These are phyloP conservation scores for Lathyrus aphaca DNA, from an alignment of 306 rosid species.

Conservation along the genomic window DNA sequence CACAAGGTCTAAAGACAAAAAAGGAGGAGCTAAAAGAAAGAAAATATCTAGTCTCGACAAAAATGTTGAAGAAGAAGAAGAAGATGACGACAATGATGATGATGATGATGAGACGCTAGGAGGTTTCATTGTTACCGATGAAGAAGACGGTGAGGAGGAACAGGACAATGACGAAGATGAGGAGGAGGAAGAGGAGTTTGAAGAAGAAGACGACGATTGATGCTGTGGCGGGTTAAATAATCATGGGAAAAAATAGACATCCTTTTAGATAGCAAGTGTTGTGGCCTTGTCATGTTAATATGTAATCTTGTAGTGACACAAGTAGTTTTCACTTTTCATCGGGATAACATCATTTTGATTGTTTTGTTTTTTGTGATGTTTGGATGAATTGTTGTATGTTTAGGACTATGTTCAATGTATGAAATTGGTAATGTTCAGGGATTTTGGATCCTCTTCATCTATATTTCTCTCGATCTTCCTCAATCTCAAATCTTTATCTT, in stretches of 20 bases:
- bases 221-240: constrained; percentile 34
- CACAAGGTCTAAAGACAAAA: constrained; percentile 59
- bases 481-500: too few species aligned
- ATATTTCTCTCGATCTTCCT: too few species aligned
- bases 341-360: background rate
- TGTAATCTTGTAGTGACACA: background rate
- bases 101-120: constrained; percentile 55
- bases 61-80: constrained; percentile 43
- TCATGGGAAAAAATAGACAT: background rate
- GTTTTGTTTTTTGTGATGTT: background rate
- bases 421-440: background rate
- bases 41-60: constrained; percentile 38
- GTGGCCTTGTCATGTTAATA: constrained; percentile 10
- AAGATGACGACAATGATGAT: constrained; percentile 36
- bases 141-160: constrained; percentile 49
- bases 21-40: constrained; percentile 38
- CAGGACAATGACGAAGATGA: constrained; percentile 46
- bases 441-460: too few species aligned
- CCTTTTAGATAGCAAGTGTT: background rate
- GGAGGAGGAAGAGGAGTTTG: constrained; percentile 51
- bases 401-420: background rate
- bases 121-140: constrained; percentile 71
- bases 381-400: background rate
- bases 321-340: constrained; percentile 21
- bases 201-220: constrained; percentile 42